Base-by-base conservation (phyloP, 2,329 filamentous ascomycete genomes). In the Stagonosporopsis rhizophila region DNA sequence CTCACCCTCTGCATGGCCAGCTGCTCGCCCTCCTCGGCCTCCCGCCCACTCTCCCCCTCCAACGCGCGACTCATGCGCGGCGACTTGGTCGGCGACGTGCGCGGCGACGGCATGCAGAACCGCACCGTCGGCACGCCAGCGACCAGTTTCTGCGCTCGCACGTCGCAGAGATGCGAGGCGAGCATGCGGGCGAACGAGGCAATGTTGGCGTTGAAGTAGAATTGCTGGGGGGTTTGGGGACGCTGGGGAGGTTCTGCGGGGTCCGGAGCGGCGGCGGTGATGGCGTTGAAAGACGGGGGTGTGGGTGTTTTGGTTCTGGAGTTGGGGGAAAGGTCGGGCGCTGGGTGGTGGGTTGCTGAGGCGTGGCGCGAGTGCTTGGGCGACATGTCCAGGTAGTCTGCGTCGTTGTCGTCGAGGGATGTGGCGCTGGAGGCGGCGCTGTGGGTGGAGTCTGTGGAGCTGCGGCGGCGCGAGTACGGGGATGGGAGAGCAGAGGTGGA, bases 171-270 rank as follows among this genome's bases (percentile, higher is more conserved):
- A 44, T 77, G 74, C 9, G 44, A 42, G 25, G 66, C 56, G 11
- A 76, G 47, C 68, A 75, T 70, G 47, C 28, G 30, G 8, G 59
- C 40, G 46, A 77, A 75, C 9, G 62, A 51, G 1, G 65, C 62
- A 25, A 71, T 62, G 45, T 71, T 64, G 45, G 58, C 55, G 20
- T 65, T 67, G 32, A 73, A 68, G 22, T 61, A 64, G 50, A 64
- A 55, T 46, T 66, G 56, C 6, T 52, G 40, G 6, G 56, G 61
- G 30, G 60, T 58, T 2, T 40, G 56, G 1, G 55, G 58, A 12
- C 55, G 54, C 2, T 41, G 27, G 3, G 55, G 44, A 22, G 58
- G n/a, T 1, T 19, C n/a, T 6, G 35, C 3, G 15, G 17, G 19
- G 35, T 20, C 17, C 9, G 8, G 19, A 5, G 4, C 9, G 8